phyloP scores from a whole-genome alignment of 2,329 filamentous ascomycete species.

The Lasiodiplodia hormozganensis region DNA sequence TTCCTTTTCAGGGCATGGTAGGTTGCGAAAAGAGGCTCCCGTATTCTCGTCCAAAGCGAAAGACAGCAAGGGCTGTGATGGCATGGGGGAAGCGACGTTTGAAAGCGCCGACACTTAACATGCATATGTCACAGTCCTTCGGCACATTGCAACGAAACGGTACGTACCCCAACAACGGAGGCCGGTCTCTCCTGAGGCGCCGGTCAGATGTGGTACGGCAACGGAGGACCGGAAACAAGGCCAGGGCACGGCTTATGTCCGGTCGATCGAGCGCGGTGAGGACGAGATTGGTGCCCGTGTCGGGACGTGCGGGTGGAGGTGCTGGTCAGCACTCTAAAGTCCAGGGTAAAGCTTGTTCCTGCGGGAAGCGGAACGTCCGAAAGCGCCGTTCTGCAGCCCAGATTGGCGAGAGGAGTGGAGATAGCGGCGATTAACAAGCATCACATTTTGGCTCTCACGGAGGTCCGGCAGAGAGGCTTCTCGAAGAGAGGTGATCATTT shows the following conservation, averaged over 20 bases:
- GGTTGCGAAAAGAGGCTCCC: too few relatives aligned
- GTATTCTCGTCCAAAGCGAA: too few relatives aligned
- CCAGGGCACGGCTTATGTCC: neutral
- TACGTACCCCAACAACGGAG: neutral
- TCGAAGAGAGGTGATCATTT: neutral
- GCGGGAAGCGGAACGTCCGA: neutral
- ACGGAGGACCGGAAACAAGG: slow-evolving; percentile 5
- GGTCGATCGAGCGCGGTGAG: slow-evolving; percentile 19
- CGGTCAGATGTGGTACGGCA: neutral
- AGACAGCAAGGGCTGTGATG: too few relatives aligned
- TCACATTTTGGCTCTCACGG: too few relatives aligned
- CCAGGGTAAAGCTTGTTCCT: neutral
- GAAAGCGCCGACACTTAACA: too few relatives aligned
- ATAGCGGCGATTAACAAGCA: slow-evolving; percentile 4
- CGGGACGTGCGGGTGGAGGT: neutral
- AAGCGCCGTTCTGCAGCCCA: neutral
- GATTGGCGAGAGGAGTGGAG: neutral
- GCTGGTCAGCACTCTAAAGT: neutral
- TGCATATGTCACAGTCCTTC: neutral
- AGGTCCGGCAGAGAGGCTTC: too few relatives aligned
- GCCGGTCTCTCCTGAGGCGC: neutral
- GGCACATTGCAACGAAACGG: neutral
- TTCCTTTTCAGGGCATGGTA: too few relatives aligned
- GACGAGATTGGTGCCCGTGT: neutral
- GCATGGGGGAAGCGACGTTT: too few relatives aligned